Base-by-base conservation (phyloP, 352 stramenopile species). In the Phytopythium cucurbitacearum region DNA sequence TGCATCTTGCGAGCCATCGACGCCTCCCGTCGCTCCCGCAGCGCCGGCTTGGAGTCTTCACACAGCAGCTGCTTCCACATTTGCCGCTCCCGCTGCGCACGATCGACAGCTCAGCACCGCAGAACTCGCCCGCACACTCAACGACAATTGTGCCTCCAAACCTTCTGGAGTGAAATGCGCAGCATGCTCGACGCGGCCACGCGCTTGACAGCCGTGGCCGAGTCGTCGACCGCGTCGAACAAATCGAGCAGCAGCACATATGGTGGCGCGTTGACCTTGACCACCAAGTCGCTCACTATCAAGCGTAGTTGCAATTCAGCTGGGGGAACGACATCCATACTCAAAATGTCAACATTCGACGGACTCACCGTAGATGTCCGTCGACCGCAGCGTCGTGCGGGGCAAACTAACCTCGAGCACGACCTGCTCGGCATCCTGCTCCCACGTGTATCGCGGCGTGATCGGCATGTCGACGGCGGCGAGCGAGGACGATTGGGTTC, bases 201-300 rank as follows among this genome's bases (percentile, higher is more conserved):
- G 16, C 59, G 70, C 51, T 86, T 87, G 12, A 86, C 72, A 11
- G 73, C 59, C 0, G 58, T 63, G 10, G 79, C 73, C 9, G 65
- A 35, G 10, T 82, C 76, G 44, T 91, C 77, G 56, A 93, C 74
- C 5, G 16, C 35, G 8, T 74, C 76, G 33, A 71, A 71, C 3
- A 94, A 60, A 40, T 94, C 83, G 40, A 94, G 54, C 9, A 91
- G 57, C 21, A 91, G 56, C 41, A 94, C 77, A 54, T 94, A 94
- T 13, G 76, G 80, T 16, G 76, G 46, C 7, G 73, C 71, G 54
- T 94, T 94, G 40, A 94, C 59, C 53, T 94, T 94, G n/a, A 94
- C 32, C 13, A 91, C 65, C 32, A 91, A 45, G 53, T 91, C 80
- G 56, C 80, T 89, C 33, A 91, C 80, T 93, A 38, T 56, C 13